Base-by-base conservation (phyloP, 169 alveolate genomes). In the Eimeria praecox region DNA sequence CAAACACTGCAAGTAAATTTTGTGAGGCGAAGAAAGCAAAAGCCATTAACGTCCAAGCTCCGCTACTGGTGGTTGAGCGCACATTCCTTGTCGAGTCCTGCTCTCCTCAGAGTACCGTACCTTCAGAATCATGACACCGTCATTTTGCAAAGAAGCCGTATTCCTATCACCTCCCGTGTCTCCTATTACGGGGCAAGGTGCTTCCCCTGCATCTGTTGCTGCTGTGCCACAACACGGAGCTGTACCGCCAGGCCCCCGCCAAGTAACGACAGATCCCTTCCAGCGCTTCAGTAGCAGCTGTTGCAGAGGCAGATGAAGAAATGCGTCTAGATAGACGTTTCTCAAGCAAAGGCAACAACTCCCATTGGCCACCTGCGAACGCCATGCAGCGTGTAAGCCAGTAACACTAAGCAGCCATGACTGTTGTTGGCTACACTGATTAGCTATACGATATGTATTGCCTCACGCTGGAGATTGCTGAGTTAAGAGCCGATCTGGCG, bases 231-330 rank as follows among this genome's bases (percentile, higher is more conserved):
- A 35, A 71, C 93, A 87, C 1, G 93, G 66, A 30, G 35, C 93
- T 59, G 93, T 22, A 30, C 82, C 82, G n/a, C 93, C 93, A 33
- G 93, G 93, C 16, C 93, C 93, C 16, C 93, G 59, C 93, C 93
- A 87, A 9, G 83, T 46, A 35, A 87, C 66, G 35, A 46, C 62
- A 35, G 93, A 56, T n/a, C 93, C 93, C 35, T 56, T 42, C 93
- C 64, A 54, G n/a, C 71, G 54, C 83, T 64, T 35, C 56, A 87
- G 93, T 83, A 87, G 33, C 78, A 87, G 93, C 93, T 87, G 93
- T 35, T 87, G 93, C 93, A 87, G 82, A 14, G 93, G 93, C 6
- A 87, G 93, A 33, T 56, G 82, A 22, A 87, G 93, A 42, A 87
- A 87, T 14, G 93, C 56, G 12, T 87, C 93, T 2, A 87, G 93